Evolutionary conservation across 2,329 filamentous ascomycete genomes (phyloP), one percentile per base, ranked within the genome.

Genomic region (Colletotrichum melonis): DNA sequence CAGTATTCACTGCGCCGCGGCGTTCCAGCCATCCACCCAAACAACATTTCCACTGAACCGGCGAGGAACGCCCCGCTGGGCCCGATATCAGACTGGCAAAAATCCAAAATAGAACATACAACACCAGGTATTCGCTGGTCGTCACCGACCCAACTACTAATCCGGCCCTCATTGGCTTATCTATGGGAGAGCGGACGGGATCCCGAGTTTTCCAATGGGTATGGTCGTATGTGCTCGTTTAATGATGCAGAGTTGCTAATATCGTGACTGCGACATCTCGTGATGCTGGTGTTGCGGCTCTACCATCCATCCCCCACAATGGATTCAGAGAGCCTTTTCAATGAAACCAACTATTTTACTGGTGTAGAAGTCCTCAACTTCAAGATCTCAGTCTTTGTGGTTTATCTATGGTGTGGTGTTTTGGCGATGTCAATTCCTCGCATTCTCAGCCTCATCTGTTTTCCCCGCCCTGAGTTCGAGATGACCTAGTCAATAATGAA

Each of bases 171-270:
- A 46, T 11, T 14, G 35, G 58, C 58, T 60, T 62, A 62, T 62
- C 58, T 62, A 46, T 62, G 59, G 59, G 35, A 63, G 59, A 63
- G 59, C 59, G 59, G 59, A 52, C 59, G 59, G 59, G 59, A 63
- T 63, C 42, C 59, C 42, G 59, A 63, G 59, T 63, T 63, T 9
- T 63, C 59, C 59, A 28, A 38, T 63, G 59, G 60, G 60, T 54
- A 35, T 63, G 60, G 46, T 63, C 60, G 60, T 63, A 63, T 63
- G 60, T 63, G n/a, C 0, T 0, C 0, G 4, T 4, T 3, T 0
- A 0, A 0, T 0, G 5, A 1, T 1, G 19, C 11, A 22, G 2
- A 9, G 1, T 32, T 2, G 5, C 1, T 4, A 4, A 52, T 52
- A 52, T 19, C 5, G 19, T 14, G 11, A 11, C 1, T 0, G 1